Conservation (phyloP, 345 rosid genomes). For the Syzygium grande region DNA sequence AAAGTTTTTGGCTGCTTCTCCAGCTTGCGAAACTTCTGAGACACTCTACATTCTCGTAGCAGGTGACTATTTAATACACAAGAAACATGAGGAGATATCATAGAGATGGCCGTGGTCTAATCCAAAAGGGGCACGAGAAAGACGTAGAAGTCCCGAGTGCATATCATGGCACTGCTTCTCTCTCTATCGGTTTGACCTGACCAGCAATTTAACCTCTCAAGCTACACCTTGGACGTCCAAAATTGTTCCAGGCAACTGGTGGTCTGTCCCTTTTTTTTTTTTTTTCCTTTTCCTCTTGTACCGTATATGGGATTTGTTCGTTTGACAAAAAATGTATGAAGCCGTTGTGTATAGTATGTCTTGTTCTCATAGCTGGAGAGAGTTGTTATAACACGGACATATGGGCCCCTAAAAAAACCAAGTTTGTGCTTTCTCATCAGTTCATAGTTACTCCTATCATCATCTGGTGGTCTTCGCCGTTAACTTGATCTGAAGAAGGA, state of each 20-base stretch:
- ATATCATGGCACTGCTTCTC: background rate
- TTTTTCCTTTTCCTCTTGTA: slow-evolving; percentile 9
- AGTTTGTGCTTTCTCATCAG: slow-evolving; percentile 17
- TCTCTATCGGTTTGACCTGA: slow-evolving; percentile 8
- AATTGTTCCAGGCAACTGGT: slow-evolving; percentile 9
- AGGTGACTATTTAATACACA: background rate
- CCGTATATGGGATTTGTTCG: slow-evolving; percentile 5
- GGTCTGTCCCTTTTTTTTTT: slow-evolving; percentile 6
- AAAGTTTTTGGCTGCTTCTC: background rate
- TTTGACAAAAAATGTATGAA: background rate
- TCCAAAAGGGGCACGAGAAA: background rate
- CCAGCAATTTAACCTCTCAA: slow-evolving; percentile 5
- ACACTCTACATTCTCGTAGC: background rate
- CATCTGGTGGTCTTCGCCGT: background rate
- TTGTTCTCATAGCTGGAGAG: slow-evolving; percentile 15
- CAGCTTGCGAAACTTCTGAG: background rate
- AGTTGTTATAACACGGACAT: slow-evolving; percentile 13
- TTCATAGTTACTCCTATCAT: background rate
- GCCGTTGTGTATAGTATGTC: slow-evolving; percentile 34
- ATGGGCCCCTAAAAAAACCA: slow-evolving; percentile 22
- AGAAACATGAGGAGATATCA: background rate
- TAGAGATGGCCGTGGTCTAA: background rate
- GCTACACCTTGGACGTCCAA: slow-evolving; percentile 1
- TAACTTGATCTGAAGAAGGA: background rate
- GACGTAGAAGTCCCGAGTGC: background rate